A percentile compares a stretch with the other conserved stretches of the same genome.
Conservation (phyloP, 208 protist genomes). For the Crithidia thermophila region DNA sequence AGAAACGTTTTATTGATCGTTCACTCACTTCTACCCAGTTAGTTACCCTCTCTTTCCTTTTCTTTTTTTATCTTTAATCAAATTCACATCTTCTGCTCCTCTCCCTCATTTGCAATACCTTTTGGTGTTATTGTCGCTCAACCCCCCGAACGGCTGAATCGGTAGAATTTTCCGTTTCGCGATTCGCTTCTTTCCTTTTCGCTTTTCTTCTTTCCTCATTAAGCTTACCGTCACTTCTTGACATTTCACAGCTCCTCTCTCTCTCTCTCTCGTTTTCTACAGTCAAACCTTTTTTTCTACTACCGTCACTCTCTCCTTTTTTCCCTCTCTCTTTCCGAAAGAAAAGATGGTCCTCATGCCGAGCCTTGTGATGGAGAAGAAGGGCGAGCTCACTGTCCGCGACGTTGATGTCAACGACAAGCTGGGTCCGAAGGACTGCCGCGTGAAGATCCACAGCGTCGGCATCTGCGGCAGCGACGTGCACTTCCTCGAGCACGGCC, state of each 20-base stretch:
- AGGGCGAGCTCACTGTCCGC: conserved; percentile 35
- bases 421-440: conserved; percentile 44
- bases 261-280: background rate
- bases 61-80: conserved; percentile 1
- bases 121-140: no score
- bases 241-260: background rate
- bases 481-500: conserved; percentile 60
- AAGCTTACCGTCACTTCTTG: background rate
- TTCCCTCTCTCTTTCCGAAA: background rate
- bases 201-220: conserved; percentile 4
- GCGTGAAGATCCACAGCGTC: conserved; percentile 52
- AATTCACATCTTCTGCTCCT: background rate
- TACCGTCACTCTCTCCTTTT: background rate
- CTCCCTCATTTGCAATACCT: background rate
- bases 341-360: conserved; percentile 48
- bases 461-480: conserved; percentile 74
- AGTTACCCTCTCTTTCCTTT: conserved; percentile 1
- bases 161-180: no score
- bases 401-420: conserved; percentile 48
- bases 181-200: background rate
- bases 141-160: no score
- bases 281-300: no score
- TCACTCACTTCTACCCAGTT: no score
- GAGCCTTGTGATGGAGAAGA: conserved; percentile 43
- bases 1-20: no score